Evolutionary conservation across 78 protist genomes (phyloP).

Genomic region (Chrysochromulina parva): DNA sequence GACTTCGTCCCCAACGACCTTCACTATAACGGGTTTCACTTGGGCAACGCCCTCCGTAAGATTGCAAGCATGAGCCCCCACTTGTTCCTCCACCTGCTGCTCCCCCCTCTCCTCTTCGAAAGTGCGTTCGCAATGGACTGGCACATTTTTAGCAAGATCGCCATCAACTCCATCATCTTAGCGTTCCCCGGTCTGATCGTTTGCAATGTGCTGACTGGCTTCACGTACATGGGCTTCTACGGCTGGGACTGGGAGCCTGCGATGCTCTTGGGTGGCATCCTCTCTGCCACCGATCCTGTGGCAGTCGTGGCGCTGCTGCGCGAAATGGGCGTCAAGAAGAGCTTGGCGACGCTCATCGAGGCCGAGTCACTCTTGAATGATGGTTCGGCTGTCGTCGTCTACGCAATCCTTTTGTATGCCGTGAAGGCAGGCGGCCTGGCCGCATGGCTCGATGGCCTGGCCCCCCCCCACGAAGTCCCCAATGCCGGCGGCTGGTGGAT

Average conservation of each 20-base stretch:
- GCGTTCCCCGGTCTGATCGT: neutral
- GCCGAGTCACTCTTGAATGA: slow-evolving; percentile 75
- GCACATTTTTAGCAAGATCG: slow-evolving; percentile 17
- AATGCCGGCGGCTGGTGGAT: neutral
- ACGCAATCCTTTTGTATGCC: neutral
- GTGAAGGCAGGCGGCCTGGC: neutral
- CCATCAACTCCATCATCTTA: neutral
- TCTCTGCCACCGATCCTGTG: slow-evolving; percentile 77
- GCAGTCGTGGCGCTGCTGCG: slow-evolving; percentile 74
- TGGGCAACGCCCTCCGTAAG: no score
- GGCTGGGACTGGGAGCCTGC: slow-evolving; percentile 21
- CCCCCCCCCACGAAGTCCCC: no score
- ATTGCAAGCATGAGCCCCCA: no score
- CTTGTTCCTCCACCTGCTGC: slow-evolving; percentile 42
- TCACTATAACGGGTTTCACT: neutral
- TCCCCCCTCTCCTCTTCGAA: slow-evolving; percentile 68
- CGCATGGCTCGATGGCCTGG: neutral
- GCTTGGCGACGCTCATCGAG: slow-evolving; percentile 59
- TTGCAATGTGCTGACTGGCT: neutral
- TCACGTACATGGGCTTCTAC: neutral
- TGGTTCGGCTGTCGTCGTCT: slow-evolving; percentile 65
- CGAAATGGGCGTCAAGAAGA: slow-evolving; percentile 50
- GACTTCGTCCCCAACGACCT: neutral
- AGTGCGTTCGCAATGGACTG: slow-evolving; percentile 33
- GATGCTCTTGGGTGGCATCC: slow-evolving; percentile 45